Evolutionary conservation across 495 filamentous ascomycete genomes (phyloP), one percentile per base, ranked within the genome.

Genomic region (Sporormia fimetaria): DNA sequence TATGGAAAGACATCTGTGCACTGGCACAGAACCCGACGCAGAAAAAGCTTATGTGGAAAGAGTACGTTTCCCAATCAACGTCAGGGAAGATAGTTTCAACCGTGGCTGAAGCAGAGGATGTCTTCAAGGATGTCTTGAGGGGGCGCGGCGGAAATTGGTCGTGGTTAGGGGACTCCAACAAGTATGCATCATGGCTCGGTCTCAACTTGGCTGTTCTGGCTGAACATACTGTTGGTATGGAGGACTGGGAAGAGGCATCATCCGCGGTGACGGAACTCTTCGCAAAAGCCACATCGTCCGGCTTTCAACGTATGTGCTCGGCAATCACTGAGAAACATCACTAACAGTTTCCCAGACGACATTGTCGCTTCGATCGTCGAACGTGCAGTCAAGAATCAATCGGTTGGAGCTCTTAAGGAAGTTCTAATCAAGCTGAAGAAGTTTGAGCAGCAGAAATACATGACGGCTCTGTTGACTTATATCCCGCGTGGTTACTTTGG

Each of bases 131-230:
- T 2, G n/a, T n/a, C n/a, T n/a, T n/a, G 44, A 54, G 18, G 44
- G 57, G 29, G 22, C 4, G 10, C 3, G 7, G 28, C 33, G 30
- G 32, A 27, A 16, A 34, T 24, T 33, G 24, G 31, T 21, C 42
- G 52, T 95, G 87, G 88, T 51, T 85, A 18, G 71, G 78, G 5
- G 70, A 79, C 56, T 75, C 77, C 0, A 60, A 59, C 29, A 48
- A 68, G 7, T 96, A 81, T 64, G 65, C 71, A 6, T 50, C 59
- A 3, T 96, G 92, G 90, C 59, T 95, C 9, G 86, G 80, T n/a
- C 40, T 28, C n/a, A 83, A 77, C 50, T 66, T 87, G 27, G 66
- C 67, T 10, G 40, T 62, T 15, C 71, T 79, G 62, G 58, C 63
- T 18, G 58, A 58, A 26, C 58, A 66, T 10, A 42, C 58, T 15